Evolutionary conservation across 2,329 filamentous ascomycete genomes (phyloP).

Genomic region (Cladosporium oxysporum): DNA sequence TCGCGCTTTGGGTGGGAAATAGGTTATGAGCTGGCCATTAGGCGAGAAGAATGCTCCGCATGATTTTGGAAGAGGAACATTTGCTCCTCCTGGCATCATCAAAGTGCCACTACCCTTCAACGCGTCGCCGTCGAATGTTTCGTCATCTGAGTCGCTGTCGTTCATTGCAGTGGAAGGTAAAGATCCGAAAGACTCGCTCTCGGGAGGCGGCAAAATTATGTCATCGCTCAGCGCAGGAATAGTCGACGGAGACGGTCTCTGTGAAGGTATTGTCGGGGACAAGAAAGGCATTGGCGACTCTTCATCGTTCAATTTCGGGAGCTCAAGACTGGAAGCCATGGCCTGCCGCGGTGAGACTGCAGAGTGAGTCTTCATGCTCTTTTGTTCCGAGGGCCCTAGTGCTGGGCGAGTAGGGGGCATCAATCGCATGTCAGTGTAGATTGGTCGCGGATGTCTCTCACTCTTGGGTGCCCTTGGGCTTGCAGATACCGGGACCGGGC

Average conservation of each 20-base stretch:
- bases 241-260: slow-evolving; percentile 38
- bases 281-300: slow-evolving; percentile 36
- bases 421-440: background rate
- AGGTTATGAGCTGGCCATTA: slow-evolving; percentile 59
- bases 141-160: slow-evolving; percentile 54
- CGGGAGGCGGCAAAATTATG: slow-evolving; percentile 52
- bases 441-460: slow-evolving; percentile 9
- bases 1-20: slow-evolving; percentile 57
- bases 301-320: slow-evolving; percentile 27
- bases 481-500: background rate
- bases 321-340: slow-evolving; percentile 34
- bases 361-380: slow-evolving; percentile 1
- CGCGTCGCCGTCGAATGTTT: slow-evolving; percentile 59
- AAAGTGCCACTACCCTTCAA: slow-evolving; percentile 48
- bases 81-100: slow-evolving; percentile 62
- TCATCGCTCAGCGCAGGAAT: slow-evolving; percentile 54
- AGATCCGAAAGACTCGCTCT: slow-evolving; percentile 57
- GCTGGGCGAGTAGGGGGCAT: slow-evolving; percentile 21
- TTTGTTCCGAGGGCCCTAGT: background rate
- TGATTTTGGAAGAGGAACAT: slow-evolving; percentile 63
- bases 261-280: slow-evolving; percentile 34
- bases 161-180: slow-evolving; percentile 40
- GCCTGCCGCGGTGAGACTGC: slow-evolving; percentile 17
- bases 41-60: slow-evolving; percentile 59
- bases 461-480: background rate